Conservation (phyloP, 192 early-diverging fungal species). For the Diversispora epigaea region DNA sequence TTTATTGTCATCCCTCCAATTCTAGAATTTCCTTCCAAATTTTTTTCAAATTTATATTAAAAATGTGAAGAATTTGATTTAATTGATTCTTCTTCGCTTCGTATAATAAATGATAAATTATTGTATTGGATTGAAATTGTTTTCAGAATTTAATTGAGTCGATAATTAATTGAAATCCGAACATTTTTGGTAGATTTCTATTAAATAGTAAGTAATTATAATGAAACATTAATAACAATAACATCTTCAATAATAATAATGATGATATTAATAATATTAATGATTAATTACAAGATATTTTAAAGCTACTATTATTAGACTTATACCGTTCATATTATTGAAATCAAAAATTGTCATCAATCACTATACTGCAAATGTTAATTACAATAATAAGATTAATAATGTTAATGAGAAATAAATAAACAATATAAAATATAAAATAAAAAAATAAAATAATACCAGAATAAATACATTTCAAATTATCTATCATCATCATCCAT, state of each 20-base stretch:
- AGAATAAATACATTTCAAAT: slow-evolving; percentile 8
- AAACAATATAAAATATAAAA: neutral
- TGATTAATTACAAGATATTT: slow-evolving; percentile 41
- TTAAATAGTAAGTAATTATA: neutral
- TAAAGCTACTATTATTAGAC: slow-evolving; percentile 53
- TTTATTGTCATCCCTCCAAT: neutral
- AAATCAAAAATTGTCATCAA: slow-evolving; percentile 52
- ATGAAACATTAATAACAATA: no score
- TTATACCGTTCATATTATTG: slow-evolving; percentile 48
- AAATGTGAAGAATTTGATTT: neutral
- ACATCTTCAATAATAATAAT: neutral
- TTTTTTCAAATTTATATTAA: neutral
- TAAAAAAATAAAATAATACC: no score
- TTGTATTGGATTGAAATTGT: neutral
- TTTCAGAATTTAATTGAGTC: neutral
- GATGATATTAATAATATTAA: neutral
- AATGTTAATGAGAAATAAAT: no score
- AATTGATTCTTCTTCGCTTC: neutral
- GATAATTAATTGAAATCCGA: slow-evolving; percentile 43
- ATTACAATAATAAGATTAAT: no score
- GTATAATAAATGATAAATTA: slow-evolving; percentile 16
- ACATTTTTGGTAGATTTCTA: slow-evolving; percentile 38
- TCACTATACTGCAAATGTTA: no score
- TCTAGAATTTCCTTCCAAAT: neutral
- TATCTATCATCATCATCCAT: neutral